Evolutionary conservation across 768 basidiomycete species (phyloP).

Genomic region (Collybia sp.): DNA sequence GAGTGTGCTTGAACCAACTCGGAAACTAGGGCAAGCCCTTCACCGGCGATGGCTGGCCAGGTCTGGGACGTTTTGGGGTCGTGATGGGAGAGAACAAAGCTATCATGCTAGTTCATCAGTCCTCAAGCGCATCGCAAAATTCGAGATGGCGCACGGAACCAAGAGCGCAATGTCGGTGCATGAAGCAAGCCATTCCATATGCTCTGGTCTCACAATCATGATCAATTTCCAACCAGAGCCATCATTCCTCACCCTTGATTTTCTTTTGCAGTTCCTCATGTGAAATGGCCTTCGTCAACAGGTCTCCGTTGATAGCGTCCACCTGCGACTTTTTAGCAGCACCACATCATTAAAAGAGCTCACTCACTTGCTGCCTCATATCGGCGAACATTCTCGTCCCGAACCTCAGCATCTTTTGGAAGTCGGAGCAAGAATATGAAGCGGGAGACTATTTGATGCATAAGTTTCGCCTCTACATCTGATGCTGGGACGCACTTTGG

Average conservation of each 20-base stretch:
- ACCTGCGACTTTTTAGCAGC: slow-evolving; percentile 7
- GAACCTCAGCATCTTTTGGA: slow-evolving; percentile 3
- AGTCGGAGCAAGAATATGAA: not conserved
- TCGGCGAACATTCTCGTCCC: slow-evolving; percentile 1
- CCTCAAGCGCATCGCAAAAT: no score
- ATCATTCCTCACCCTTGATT: slow-evolving; percentile 14
- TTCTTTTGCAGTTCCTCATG: slow-evolving; percentile 12
- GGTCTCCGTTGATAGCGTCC: slow-evolving; percentile 9
- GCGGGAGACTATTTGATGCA: slow-evolving; percentile 2
- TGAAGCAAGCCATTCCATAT: slow-evolving; percentile 20
- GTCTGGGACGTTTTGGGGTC: slow-evolving; percentile 15
- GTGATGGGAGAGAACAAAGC: slow-evolving; percentile 23
- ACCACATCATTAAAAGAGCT: not conserved
- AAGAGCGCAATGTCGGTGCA: slow-evolving; percentile 19
- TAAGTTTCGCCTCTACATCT: not conserved
- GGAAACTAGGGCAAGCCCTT: slow-evolving; percentile 18
- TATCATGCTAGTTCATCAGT: slow-evolving; percentile 4
- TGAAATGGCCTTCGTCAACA: slow-evolving; percentile 10
- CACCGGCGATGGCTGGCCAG: slow-evolving; percentile 17
- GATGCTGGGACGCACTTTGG: not conserved
- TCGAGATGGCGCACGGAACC: slow-evolving; percentile 16
- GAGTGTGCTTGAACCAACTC: slow-evolving; percentile 14
- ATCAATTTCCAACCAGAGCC: not conserved
- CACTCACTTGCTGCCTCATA: slow-evolving; percentile 12
- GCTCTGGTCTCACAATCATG: slow-evolving; percentile 8